phyloP scores from a whole-genome alignment of 1,139 yeast species.

The Debaryomyces singareniensis region DNA sequence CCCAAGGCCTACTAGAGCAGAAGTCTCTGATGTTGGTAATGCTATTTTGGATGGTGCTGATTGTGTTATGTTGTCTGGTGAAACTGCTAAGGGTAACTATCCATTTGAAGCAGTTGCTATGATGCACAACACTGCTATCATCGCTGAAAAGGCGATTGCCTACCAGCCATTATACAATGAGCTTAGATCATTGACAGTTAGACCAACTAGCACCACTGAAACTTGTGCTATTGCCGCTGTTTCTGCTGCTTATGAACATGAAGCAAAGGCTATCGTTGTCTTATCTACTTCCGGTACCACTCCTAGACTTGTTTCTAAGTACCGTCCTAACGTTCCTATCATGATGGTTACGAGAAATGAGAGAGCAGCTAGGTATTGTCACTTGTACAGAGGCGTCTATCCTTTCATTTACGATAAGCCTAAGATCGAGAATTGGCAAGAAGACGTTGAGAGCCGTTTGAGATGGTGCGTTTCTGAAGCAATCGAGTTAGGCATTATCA shows the following conservation, averaged over 20 bases:
- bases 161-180: constrained; percentile 85
- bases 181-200: constrained; percentile 75
- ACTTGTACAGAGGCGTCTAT: constrained; percentile 96
- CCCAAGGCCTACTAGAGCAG: constrained; percentile 99
- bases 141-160: constrained; percentile 96
- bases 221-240: constrained; percentile 98
- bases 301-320: constrained; percentile 93
- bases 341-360: constrained; percentile 97
- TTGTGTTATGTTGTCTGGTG: constrained; percentile 99
- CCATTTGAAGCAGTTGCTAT: constrained; percentile 95
- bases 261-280: constrained; percentile 94
- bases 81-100: constrained; percentile 98
- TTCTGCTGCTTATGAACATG: constrained; percentile 91
- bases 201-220: constrained; percentile 92
- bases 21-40: constrained; percentile 98
- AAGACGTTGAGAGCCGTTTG: constrained; percentile 92
- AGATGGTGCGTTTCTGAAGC: constrained; percentile 93
- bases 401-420: constrained; percentile 80
- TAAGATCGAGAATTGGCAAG: constrained; percentile 82
- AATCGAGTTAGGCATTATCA: constrained; percentile 75
- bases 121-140: constrained; percentile 97
- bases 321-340: constrained; percentile 96
- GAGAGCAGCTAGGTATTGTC: constrained; percentile 89
- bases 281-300: constrained; percentile 93
- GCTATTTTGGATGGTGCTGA: constrained; percentile 99